Evolutionary conservation across 177 flowering plant species (phyloP).

Genomic region (Vitis hybrid): DNA sequence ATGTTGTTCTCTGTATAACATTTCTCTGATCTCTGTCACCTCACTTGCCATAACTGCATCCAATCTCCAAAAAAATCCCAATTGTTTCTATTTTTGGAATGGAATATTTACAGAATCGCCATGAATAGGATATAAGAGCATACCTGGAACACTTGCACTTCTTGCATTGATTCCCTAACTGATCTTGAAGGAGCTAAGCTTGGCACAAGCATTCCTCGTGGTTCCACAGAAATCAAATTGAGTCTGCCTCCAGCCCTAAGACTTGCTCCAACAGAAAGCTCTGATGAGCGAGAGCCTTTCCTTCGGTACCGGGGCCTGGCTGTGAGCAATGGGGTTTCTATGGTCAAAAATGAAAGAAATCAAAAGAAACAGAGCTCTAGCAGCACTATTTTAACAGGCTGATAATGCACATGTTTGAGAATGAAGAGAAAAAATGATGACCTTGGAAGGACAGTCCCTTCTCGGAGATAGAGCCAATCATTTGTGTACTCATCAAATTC

Average conservation of each 20-base stretch:
- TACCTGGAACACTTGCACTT: constrained; percentile 95
- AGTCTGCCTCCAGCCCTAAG: constrained; percentile 27
- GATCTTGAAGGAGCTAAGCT: constrained; percentile 72
- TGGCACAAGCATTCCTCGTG: constrained; percentile 74
- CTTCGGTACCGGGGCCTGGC: constrained; percentile 83
- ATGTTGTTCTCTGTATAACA: too few species aligned
- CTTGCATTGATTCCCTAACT: constrained; percentile 75
- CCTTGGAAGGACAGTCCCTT: constrained; percentile 88
- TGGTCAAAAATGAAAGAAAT: constrained; percentile 10
- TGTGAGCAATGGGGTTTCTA: constrained; percentile 27
- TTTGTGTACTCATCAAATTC: constrained; percentile 97
- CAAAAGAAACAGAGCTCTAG: neutral
- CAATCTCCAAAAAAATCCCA: too few species aligned
- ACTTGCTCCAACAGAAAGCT: constrained; percentile 43
- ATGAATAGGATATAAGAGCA: neutral
- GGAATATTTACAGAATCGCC: too few species aligned
- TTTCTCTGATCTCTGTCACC: too few species aligned
- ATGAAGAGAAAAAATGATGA: constrained; percentile 34
- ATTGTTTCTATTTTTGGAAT: too few species aligned
- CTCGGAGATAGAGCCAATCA: constrained; percentile 90
- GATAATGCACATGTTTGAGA: neutral
- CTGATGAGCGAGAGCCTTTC: constrained; percentile 46
- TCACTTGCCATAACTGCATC: neutral
- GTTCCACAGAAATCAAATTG: constrained; percentile 28
- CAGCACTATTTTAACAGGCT: neutral